These are phyloP conservation scores for Dipteronia sinensis DNA, from an alignment of 345 rosid species.

Conservation along the genomic window DNA sequence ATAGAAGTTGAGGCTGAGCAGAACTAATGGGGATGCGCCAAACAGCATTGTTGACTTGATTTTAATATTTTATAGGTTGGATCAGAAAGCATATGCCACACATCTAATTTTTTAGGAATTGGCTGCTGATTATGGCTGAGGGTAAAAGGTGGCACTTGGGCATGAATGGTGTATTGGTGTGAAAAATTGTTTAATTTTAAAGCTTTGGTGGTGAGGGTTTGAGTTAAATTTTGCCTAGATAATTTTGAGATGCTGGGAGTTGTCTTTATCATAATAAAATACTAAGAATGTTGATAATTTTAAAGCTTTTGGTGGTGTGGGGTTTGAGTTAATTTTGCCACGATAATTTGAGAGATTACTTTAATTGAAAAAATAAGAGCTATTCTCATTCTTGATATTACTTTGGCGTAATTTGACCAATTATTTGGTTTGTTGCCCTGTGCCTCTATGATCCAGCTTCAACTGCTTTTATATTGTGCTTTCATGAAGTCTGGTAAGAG, in stretches of 20 bases:
- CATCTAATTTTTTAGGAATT: neutral
- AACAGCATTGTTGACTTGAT: neutral
- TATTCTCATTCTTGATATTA: neutral
- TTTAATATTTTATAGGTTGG: neutral
- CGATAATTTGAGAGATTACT: neutral
- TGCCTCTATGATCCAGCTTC: neutral
- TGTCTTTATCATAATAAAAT: neutral
- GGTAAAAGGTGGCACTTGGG: neutral
- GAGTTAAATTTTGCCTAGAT: neutral
- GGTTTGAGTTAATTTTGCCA: neutral
- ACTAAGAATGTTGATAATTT: neutral
- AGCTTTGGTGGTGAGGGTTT: neutral
- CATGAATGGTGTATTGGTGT: too few species aligned
- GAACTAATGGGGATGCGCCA: neutral
- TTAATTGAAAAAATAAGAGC: neutral
- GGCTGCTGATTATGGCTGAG: neutral
- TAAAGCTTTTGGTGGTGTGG: neutral
- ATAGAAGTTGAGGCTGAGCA: neutral
- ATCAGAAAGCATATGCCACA: neutral
- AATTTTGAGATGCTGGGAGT: neutral
- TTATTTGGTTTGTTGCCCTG: neutral
- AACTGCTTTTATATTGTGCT: neutral
- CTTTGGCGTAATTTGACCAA: neutral
- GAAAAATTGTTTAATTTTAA: neutral
- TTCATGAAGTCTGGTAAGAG: conserved; percentile 8